Percentiles rank a stretch among this genome's conserved stretches.
Evolutionary conservation across 352 stramenopile genomes (phyloP).

Genomic region (Pythium oligandrum): DNA sequence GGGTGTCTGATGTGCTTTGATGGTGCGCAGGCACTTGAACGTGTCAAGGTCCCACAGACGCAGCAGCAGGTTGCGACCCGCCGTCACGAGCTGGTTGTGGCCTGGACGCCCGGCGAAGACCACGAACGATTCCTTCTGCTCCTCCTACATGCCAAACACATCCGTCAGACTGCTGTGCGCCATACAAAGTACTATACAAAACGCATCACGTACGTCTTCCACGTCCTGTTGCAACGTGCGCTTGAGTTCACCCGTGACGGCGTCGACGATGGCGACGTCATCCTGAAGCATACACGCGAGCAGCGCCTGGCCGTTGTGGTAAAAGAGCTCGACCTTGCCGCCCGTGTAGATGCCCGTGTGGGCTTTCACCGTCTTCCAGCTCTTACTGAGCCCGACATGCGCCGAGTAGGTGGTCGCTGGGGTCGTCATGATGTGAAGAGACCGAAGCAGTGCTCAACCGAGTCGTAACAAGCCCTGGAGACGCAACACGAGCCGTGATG

Average conservation of each 20-base stretch:
- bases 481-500: too few relatives aligned
- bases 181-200: not conserved
- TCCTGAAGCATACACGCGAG: slow-evolving; percentile 82
- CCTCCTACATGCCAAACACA: slow-evolving; percentile 25
- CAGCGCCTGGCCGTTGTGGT: slow-evolving; percentile 23
- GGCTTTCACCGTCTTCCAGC: slow-evolving; percentile 69
- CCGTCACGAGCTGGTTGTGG: slow-evolving; percentile 80
- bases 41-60: slow-evolving; percentile 84
- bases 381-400: slow-evolving; percentile 70
- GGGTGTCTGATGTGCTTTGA: slow-evolving; percentile 72
- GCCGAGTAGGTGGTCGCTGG: slow-evolving; percentile 46
- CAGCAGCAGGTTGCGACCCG: slow-evolving; percentile 78
- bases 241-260: slow-evolving; percentile 59
- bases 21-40: slow-evolving; percentile 67
- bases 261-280: slow-evolving; percentile 76
- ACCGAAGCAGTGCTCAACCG: too few relatives aligned
- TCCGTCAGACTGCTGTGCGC: not conserved
- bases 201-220: slow-evolving; percentile 29
- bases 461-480: too few relatives aligned
- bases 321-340: slow-evolving; percentile 71
- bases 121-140: slow-evolving; percentile 82
- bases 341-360: slow-evolving; percentile 81
- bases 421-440: not conserved
- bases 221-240: slow-evolving; percentile 74
- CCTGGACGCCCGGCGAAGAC: slow-evolving; percentile 71